A percentile compares a stretch with the other conserved stretches of the same genome.
phyloP scores from a whole-genome alignment of 2,329 filamentous ascomycete species.

The Colletotrichum sp. region DNA sequence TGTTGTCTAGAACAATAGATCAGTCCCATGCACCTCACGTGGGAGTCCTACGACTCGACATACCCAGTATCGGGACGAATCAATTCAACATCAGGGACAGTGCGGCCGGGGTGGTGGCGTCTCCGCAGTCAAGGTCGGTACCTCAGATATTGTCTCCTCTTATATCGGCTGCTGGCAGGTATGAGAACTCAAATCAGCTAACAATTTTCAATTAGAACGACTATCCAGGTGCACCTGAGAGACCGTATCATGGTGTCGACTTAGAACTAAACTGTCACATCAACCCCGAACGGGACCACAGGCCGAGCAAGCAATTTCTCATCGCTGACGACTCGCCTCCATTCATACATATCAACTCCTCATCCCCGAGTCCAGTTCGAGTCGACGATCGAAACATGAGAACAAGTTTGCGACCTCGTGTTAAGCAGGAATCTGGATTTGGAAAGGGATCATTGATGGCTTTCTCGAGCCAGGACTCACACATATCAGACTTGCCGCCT shows the following conservation, averaged over 20 bases:
- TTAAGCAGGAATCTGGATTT: constrained; percentile 24
- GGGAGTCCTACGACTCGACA: not conserved
- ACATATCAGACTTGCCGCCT: constrained; percentile 25
- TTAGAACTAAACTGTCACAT: not conserved
- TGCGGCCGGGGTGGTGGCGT: constrained; percentile 14
- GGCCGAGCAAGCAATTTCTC: constrained; percentile 9
- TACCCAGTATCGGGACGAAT: not conserved
- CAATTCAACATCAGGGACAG: constrained; percentile 1
- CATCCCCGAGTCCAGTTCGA: constrained; percentile 3
- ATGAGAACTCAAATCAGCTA: constrained; percentile 3
- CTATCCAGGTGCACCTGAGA: not conserved
- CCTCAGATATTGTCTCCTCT: constrained; percentile 2
- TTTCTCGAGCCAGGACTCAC: constrained; percentile 27
- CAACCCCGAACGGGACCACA: constrained; percentile 3
- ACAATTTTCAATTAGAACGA: not conserved
- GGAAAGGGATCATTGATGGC: constrained; percentile 26
- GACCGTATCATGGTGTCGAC: constrained; percentile 15
- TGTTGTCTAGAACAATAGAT: constrained; percentile 9
- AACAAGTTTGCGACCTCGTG: constrained; percentile 18
- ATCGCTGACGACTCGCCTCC: constrained; percentile 8
- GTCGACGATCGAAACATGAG: constrained; percentile 20
- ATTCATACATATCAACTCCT: constrained; percentile 9
- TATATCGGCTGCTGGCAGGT: not conserved
- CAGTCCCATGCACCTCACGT: not conserved
- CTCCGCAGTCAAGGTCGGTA: constrained; percentile 16